phyloP scores from a whole-genome alignment of 1,284 basidiomycete species.

The Ustilago nuda region DNA sequence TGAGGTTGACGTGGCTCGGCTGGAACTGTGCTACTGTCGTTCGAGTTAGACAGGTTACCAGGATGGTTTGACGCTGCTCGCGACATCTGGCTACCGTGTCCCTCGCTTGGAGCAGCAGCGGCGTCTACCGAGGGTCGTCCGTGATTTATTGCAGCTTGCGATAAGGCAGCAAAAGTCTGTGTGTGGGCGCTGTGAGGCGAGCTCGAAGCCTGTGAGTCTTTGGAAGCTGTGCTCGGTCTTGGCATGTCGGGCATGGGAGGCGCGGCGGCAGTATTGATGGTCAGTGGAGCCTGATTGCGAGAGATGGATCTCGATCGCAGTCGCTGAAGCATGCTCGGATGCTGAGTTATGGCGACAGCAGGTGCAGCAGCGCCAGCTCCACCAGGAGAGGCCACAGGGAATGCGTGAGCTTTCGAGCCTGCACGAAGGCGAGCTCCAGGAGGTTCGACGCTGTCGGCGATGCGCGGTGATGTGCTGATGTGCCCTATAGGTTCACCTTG shows the following conservation, averaged over 20 bases:
- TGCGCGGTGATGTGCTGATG: slow-evolving; percentile 18
- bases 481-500: slow-evolving; percentile 24
- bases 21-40: slow-evolving; percentile 8
- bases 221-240: slow-evolving; percentile 36
- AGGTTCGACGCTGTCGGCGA: slow-evolving; percentile 14
- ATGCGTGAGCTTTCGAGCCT: slow-evolving; percentile 18
- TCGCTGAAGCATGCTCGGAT: slow-evolving; percentile 31
- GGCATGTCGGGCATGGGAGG: slow-evolving; percentile 42
- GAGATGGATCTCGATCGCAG: slow-evolving; percentile 32
- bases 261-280: slow-evolving; percentile 39
- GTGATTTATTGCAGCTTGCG: slow-evolving; percentile 29
- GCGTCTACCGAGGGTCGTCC: slow-evolving; percentile 25
- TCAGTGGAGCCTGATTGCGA: slow-evolving; percentile 27
- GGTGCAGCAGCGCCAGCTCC: neutral
- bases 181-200: slow-evolving; percentile 35
- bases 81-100: slow-evolving; percentile 13
- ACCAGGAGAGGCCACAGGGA: slow-evolving; percentile 17
- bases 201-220: slow-evolving; percentile 40
- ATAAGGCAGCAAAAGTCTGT: slow-evolving; percentile 26
- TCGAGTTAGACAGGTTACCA: slow-evolving; percentile 5
- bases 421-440: slow-evolving; percentile 19
- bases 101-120: slow-evolving; percentile 5
- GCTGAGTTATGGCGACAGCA: slow-evolving; percentile 18
- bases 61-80: slow-evolving; percentile 12
- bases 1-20: slow-evolving; percentile 30